These are phyloP conservation scores for Dendrothele bispora DNA, from an alignment of 768 basidiomycete genomes.

Conservation along the genomic window DNA sequence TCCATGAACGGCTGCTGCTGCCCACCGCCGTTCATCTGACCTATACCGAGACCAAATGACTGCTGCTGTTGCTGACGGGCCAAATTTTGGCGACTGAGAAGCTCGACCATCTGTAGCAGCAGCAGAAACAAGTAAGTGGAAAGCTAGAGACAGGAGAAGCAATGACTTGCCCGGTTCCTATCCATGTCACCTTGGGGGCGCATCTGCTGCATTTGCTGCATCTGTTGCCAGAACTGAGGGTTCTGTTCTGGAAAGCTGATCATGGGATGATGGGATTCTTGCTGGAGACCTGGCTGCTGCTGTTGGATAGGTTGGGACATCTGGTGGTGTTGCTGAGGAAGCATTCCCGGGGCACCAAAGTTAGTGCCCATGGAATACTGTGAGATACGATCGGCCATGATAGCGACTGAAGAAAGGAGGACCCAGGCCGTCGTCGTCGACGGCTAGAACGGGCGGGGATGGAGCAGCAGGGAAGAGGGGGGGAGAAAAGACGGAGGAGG, in stretches of 20 bases:
- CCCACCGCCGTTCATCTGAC: conserved; percentile 22
- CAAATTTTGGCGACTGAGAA: conserved; percentile 40
- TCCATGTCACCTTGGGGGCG: conserved; percentile 42
- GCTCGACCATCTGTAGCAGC: conserved; percentile 41
- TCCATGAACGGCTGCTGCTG: conserved; percentile 38
- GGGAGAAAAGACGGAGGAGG: no score
- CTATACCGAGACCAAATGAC: conserved; percentile 37
- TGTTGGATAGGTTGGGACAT: conserved; percentile 39
- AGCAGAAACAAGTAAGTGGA: conserved; percentile 22
- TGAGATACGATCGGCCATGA: conserved; percentile 63
- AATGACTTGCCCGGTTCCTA: conserved; percentile 47
- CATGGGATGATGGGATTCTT: conserved; percentile 38
- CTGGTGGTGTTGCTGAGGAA: conserved; percentile 42
- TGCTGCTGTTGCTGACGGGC: conserved; percentile 45
- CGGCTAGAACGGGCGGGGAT: no score
- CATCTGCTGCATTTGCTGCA: conserved; percentile 46
- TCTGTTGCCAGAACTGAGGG: conserved; percentile 62
- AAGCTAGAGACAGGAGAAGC: conserved; percentile 13
- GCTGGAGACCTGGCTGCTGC: conserved; percentile 44
- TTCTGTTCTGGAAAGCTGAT: conserved; percentile 50
- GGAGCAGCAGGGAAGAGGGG: no score
- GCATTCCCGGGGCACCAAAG: conserved; percentile 35
- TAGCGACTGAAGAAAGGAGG: no score
- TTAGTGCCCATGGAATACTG: conserved; percentile 56
- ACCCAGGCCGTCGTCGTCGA: not conserved